phyloP scores from a whole-genome alignment of 2,329 filamentous ascomycete genomes.

The Peltaster fructicola region DNA sequence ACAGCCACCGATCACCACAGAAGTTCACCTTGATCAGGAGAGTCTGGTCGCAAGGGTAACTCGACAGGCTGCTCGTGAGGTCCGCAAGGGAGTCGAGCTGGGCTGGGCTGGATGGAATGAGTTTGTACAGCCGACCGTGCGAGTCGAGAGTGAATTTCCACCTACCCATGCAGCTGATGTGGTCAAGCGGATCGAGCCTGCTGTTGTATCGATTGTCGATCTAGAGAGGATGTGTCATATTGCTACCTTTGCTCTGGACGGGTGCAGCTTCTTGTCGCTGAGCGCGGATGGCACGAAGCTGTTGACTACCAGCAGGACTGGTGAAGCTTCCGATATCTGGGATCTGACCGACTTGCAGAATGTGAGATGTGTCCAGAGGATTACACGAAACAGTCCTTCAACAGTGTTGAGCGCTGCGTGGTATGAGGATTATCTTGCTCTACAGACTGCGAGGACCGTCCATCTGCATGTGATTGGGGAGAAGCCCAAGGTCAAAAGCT shows the following conservation, averaged over 20 bases:
- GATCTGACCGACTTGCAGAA: slow-evolving; percentile 37
- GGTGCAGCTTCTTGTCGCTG: slow-evolving; percentile 68
- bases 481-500: slow-evolving; percentile 13
- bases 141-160: slow-evolving; percentile 35
- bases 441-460: slow-evolving; percentile 90
- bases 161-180: slow-evolving; percentile 51
- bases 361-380: slow-evolving; percentile 73
- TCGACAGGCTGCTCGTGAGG: slow-evolving; percentile 62
- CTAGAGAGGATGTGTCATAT: slow-evolving; percentile 41
- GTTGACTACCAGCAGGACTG: slow-evolving; percentile 65
- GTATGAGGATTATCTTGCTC: slow-evolving; percentile 64
- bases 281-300: slow-evolving; percentile 55
- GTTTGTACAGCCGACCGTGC: slow-evolving; percentile 45
- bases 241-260: slow-evolving; percentile 53
- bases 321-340: slow-evolving; percentile 71
- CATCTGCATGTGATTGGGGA: slow-evolving; percentile 63
- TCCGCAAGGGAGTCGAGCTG: slow-evolving; percentile 43
- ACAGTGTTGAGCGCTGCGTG: slow-evolving; percentile 81
- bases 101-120: slow-evolving; percentile 61
- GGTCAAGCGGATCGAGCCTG: slow-evolving; percentile 48
- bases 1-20: slow-evolving; percentile 46
- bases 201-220: slow-evolving; percentile 60
- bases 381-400: slow-evolving; percentile 79
- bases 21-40: slow-evolving; percentile 54
- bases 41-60: slow-evolving; percentile 18